Evolutionary conservation across 192 early-diverging fungal genomes (phyloP).

Genomic region (Oehlia diaphana): DNA sequence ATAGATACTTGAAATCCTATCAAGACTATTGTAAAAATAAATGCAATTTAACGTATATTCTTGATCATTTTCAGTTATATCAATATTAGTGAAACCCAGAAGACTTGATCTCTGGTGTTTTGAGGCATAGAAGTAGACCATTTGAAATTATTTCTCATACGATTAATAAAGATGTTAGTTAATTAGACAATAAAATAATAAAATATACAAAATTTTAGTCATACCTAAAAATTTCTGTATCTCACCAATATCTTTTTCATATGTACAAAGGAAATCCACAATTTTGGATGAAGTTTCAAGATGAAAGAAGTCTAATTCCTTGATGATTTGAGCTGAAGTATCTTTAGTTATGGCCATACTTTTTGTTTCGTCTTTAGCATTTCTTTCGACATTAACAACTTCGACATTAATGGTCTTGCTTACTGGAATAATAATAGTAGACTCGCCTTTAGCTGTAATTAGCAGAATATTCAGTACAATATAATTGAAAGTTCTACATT

Average conservation of each 20-base stretch:
- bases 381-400: not conserved
- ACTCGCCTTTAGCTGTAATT: not conserved
- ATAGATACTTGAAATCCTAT: slow-evolving; percentile 13
- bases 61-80: not conserved
- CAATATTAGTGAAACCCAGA: not conserved
- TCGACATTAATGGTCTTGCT: not conserved
- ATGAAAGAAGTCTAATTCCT: too few species aligned
- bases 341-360: not conserved
- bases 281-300: too few species aligned
- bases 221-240: too few species aligned
- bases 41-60: not conserved
- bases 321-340: too few species aligned
- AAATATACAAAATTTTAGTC: not conserved
- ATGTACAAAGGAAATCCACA: too few species aligned
- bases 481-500: slow-evolving; percentile 5
- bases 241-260: too few species aligned
- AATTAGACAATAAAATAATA: slow-evolving; percentile 7
- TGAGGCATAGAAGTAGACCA: not conserved
- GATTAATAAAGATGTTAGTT: slow-evolving; percentile 5
- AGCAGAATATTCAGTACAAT: slow-evolving; percentile 8
- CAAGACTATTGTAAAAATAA: slow-evolving; percentile 14
- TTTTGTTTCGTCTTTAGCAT: not conserved
- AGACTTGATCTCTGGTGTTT: not conserved
- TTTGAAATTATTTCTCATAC: not conserved
- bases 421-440: not conserved